Evolutionary conservation across 1,284 basidiomycete species (phyloP), one percentile per base, ranked within the genome.

Genomic region (Apiotrichum porosum): DNA sequence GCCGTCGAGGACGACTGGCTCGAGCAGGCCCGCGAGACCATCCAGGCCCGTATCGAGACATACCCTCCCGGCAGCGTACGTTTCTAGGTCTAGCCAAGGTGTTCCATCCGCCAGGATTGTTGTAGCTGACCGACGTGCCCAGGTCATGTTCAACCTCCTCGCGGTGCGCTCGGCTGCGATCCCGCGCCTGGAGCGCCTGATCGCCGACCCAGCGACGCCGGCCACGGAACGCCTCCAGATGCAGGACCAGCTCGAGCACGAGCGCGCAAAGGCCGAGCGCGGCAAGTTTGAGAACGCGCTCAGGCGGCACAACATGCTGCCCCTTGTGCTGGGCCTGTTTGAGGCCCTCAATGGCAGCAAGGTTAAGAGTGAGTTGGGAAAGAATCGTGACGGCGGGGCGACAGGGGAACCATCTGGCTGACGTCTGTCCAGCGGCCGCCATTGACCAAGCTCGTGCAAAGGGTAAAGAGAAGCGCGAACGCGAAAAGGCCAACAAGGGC

Each of bases 101-200:
- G n/a, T n/a, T n/a, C n/a, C n/a, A n/a, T n/a, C n/a, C n/a, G n/a
- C n/a, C n/a, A n/a, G n/a, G n/a, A n/a, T n/a, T n/a, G n/a, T n/a
- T n/a, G n/a, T n/a, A n/a, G n/a, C n/a, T n/a, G n/a, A n/a, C n/a
- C n/a, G n/a, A n/a, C 31, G 60, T 42, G 49, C 32, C 9, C 51
- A 91, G 87, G 77, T 94, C 53, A 87, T 92, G 71, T 95, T 95
- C 77, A 92, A 86, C 71, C 80, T 95, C 32, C 81, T 93, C 40
- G 88, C 88, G 6, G 76, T 95, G 34, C 82, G 85, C 50, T 82
- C 86, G 45, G 87, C 89, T 63, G 85, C 86, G 17, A 63, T 91
- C 17, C 85, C 86, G 17, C 64, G 71, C 8, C 76, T 92, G 22
- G 78, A 83, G 64, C 66, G 75, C 21, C 80, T 83, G 51, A 68